Evolutionary conservation across 2,329 filamentous ascomycete genomes (phyloP).

Genomic region (Penicillium sp.): DNA sequence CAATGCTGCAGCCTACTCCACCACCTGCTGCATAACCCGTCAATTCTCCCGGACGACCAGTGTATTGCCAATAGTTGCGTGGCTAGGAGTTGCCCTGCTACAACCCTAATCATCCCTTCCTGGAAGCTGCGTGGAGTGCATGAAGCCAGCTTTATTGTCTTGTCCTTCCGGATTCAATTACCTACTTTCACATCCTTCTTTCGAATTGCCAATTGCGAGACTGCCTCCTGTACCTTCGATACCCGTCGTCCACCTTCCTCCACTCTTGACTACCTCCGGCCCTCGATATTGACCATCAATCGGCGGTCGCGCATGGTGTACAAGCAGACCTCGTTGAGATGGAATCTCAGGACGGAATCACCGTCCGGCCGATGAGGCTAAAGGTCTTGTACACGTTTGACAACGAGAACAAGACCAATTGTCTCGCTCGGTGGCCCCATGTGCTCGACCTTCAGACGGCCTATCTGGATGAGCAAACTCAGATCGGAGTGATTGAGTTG

Average conservation of each 20-base stretch:
- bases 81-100: conserved; percentile 16
- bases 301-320: conserved; percentile 34
- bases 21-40: conserved; percentile 32
- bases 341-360: conserved; percentile 55
- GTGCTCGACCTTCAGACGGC: conserved; percentile 78
- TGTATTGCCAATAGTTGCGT: conserved; percentile 21
- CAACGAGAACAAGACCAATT: conserved; percentile 82
- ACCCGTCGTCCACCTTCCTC: not conserved
- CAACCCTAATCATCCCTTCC: conserved; percentile 8
- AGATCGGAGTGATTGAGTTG: conserved; percentile 86
- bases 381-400: conserved; percentile 98
- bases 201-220: not conserved
- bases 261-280: not conserved
- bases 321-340: conserved; percentile 36
- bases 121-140: conserved; percentile 11
- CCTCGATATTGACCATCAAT: not conserved
- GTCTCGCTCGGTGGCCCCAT: conserved; percentile 81
- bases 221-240: conserved; percentile 8
- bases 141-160: conserved; percentile 12
- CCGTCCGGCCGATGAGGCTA: conserved; percentile 69
- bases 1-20: conserved; percentile 28
- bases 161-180: conserved; percentile 16
- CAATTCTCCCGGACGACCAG: conserved; percentile 39
- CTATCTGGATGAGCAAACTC: conserved; percentile 73
- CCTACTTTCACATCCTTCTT: conserved; percentile 11